Evolutionary conservation across 2,329 filamentous ascomycete genomes (phyloP).

Genomic region (Stagonosporopsis rhizophila): DNA sequence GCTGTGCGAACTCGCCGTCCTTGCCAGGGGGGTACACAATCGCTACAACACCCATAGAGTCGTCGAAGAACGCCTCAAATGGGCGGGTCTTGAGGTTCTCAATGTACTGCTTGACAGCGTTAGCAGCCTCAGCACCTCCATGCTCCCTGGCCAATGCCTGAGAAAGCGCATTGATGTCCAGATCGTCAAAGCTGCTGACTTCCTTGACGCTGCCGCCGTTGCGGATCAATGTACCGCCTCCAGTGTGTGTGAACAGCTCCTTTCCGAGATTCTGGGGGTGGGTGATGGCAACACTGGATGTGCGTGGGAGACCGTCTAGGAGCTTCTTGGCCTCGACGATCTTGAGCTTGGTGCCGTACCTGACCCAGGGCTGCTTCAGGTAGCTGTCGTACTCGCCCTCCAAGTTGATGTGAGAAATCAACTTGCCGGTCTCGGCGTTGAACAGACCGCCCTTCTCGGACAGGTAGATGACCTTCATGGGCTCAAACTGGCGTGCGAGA

Average conservation of each 20-base stretch:
- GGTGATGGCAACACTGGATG: conserved; percentile 95
- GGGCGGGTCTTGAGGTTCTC: conserved; percentile 76
- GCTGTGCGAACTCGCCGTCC: conserved; percentile 74
- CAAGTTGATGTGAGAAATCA: conserved; percentile 96
- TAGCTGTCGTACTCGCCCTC: conserved; percentile 94
- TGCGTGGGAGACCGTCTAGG: conserved; percentile 84
- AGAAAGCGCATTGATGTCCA: conserved; percentile 81
- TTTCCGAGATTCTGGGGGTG: conserved; percentile 95
- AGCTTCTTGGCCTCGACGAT: conserved; percentile 98
- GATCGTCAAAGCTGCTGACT: conserved; percentile 73
- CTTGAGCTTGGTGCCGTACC: conserved; percentile 93
- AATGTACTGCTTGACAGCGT: conserved; percentile 86
- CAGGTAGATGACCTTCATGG: conserved; percentile 97
- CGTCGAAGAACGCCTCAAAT: conserved; percentile 95
- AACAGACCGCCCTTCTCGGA: conserved; percentile 97
- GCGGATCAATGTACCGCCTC: conserved; percentile 90
- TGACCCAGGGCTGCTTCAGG: conserved; percentile 94
- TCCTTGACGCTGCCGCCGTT: conserved; percentile 88
- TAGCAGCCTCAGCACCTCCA: conserved; percentile 79
- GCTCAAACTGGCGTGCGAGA: conserved; percentile 85
- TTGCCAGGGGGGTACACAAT: conserved; percentile 80
- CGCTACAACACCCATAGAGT: conserved; percentile 89
- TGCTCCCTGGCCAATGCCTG: conserved; percentile 81
- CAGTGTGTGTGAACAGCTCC: conserved; percentile 95
- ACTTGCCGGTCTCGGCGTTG: conserved; percentile 89